Percentiles rank a stretch among this genome's conserved stretches.
Evolutionary conservation across 2,329 filamentous ascomycete species (phyloP).

Genomic region (Fusarium napiforme): DNA sequence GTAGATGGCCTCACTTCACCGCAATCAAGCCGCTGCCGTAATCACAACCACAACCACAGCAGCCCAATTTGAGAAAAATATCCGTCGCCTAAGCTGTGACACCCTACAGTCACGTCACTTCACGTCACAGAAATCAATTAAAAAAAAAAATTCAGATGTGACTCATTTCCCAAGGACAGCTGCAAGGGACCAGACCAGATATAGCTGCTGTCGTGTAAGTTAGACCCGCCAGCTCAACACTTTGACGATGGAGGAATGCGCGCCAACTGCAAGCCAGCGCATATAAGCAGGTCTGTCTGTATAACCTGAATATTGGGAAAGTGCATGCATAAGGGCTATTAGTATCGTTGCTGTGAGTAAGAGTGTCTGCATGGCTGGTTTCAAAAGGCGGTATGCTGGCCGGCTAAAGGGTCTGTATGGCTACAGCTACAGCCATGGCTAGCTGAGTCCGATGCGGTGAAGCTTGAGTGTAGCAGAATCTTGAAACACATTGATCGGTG

Average conservation of each 20-base stretch:
- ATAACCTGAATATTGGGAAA: constrained; percentile 12
- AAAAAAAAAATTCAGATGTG: background rate
- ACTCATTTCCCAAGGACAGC: constrained; percentile 24
- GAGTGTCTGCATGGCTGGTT: constrained; percentile 16
- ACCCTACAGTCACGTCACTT: constrained; percentile 10
- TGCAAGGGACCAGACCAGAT: constrained; percentile 29
- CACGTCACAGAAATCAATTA: constrained; percentile 12
- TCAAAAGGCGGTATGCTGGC: constrained; percentile 39
- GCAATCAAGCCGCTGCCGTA: constrained; percentile 2
- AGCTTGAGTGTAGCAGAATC: constrained; percentile 22
- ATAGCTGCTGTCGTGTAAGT: constrained; percentile 35
- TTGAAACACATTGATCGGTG: constrained; percentile 36
- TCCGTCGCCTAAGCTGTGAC: background rate
- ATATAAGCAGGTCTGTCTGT: constrained; percentile 2
- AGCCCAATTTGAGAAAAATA: background rate
- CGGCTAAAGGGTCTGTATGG: constrained; percentile 11
- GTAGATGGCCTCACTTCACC: constrained; percentile 35
- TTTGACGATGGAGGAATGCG: constrained; percentile 11
- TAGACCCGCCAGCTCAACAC: constrained; percentile 24
- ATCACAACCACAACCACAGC: background rate
- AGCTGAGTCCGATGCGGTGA: constrained; percentile 26
- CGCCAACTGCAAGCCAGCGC: constrained; percentile 28
- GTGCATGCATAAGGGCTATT: constrained; percentile 7
- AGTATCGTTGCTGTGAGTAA: constrained; percentile 20
- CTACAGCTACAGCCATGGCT: background rate